Base-by-base conservation (phyloP, 148 eudicot species). In the Mesembryanthemum crystallinum region DNA sequence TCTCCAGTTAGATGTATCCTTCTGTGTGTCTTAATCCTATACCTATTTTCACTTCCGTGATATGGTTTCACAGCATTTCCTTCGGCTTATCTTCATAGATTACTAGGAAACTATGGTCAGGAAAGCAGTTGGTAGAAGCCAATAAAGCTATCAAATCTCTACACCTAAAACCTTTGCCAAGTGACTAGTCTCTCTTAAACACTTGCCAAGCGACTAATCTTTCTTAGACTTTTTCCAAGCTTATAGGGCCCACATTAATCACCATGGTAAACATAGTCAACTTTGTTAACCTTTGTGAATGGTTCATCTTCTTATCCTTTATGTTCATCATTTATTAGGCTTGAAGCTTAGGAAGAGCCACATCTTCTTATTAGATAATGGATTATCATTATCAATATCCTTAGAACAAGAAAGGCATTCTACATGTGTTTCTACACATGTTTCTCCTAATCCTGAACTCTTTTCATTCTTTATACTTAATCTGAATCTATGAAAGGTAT, bases 151-250 rank as follows among this genome's bases (percentile, higher is more conserved):
- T 33, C 49, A 51, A 61, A 63, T 49, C n/a, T 54, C 18, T 57
- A 42, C 71, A 68, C 55, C 78, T 67, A n/a, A 67, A 66, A 76
- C 79, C 73, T 72, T 64, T 43, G 69, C 52, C 43, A 33, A 49
- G 30, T 65, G 64, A 29, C 66, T 73, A 74, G 69, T 79, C 28
- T 72, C 28, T 57, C 78, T 67, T 43, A 68, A 57, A 76, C 79
- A 65, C 55, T 65, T 43, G 69, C 55, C 43, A 33, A 49, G 43
- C 55, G 64, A 29, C 66, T 73, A 74, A 74, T 79, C 23, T 60
- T 25, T 49, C 25, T 3, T 33, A 74, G 57, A 45, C 37, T 43
- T 79, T 23, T 58, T 43, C 28, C 23, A 33, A 21, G 25, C 33
- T 23, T 51, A 32, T 23, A 57, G 17, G 17, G 64, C 64, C 45